Evolutionary conservation across 1,139 yeast genomes (phyloP), one percentile per base, ranked within the genome.

Genomic region (Nakaseomyces bracarensis): DNA sequence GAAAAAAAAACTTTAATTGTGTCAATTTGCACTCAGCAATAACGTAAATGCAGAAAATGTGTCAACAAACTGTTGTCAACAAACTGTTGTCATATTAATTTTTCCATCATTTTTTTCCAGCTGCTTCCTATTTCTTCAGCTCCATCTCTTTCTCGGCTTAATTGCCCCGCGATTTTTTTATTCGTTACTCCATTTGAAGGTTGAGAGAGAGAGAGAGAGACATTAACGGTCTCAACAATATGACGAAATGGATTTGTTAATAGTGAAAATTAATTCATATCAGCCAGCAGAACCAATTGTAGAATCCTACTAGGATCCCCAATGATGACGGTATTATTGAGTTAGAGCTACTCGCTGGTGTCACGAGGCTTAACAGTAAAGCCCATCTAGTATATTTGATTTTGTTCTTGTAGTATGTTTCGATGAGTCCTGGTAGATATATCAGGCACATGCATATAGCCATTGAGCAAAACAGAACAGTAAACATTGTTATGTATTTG

Each of bases 361-460:
- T 4, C 20, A 30, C 34, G 34, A 30, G 21, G 22, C 14, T 19
- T 5, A 33, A 16, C 11, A 33, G 18, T n/a, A 33, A 11, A 4
- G 36, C 36, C 36, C 36, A 33, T 4, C n/a, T 33, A 16, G 36
- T 33, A n/a, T 33, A 33, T 11, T 13, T 33, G 8, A 33, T 21
- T 11, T 21, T 33, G 16, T 33, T 8, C 9, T 8, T 20, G 36
- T 33, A 33, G 18, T 33, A 33, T 13, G 26, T 20, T 16, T 21
- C 26, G 3, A 33, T 33, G 8, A 33, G 9, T 4, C 26, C 11
- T 5, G 36, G 36, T 8, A 21, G 8, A 15, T 21, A 33, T 13
- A 33, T 4, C 26, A 33, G 36, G 11, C 26, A 13, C 26, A 33
- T 15, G 26, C 25, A 20, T n/a, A 33, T 3, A 4, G 36, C 18